These are phyloP conservation scores for Neurospora sp. DNA, from an alignment of 495 filamentous ascomycete species.

Conservation along the genomic window DNA sequence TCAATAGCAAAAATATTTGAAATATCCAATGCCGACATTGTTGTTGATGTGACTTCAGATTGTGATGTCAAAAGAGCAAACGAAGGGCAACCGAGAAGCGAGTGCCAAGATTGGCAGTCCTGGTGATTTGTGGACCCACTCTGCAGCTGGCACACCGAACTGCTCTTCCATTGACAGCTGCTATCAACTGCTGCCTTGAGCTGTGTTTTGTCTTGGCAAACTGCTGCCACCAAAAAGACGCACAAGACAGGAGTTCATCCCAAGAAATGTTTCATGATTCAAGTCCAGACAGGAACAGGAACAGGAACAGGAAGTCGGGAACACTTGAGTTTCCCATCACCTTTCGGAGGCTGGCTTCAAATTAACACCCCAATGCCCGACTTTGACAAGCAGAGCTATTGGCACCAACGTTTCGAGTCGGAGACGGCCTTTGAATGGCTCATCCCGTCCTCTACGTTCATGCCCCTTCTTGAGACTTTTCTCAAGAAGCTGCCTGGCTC, in stretches of 20 bases:
- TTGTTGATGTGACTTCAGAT: not conserved
- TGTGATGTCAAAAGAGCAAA: not conserved
- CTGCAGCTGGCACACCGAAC: not conserved
- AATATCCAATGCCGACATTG: not conserved
- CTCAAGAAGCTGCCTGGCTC: constrained; percentile 8
- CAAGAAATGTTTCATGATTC: not conserved
- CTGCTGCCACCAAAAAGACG: not conserved
- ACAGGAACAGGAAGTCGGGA: not conserved
- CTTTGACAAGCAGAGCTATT: constrained; percentile 33
- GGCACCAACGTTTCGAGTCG: constrained; percentile 26
- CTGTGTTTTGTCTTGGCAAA: not conserved
- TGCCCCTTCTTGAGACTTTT: constrained; percentile 21
- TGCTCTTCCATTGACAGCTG: not conserved
- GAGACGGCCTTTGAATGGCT: constrained; percentile 35
- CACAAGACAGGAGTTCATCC: not conserved
- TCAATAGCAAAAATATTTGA: not conserved
- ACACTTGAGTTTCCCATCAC: not conserved
- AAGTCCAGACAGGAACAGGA: not conserved
- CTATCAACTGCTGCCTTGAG: not conserved
- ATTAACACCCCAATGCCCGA: constrained; percentile 3
- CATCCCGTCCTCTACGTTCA: constrained; percentile 23
- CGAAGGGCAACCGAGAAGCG: not conserved
- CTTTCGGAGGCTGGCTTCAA: not conserved
- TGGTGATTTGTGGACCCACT: not conserved
- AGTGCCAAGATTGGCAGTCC: not conserved